Evolutionary conservation across 2,329 filamentous ascomycete species (phyloP).

Genomic region (Aaosphaeria arxii): DNA sequence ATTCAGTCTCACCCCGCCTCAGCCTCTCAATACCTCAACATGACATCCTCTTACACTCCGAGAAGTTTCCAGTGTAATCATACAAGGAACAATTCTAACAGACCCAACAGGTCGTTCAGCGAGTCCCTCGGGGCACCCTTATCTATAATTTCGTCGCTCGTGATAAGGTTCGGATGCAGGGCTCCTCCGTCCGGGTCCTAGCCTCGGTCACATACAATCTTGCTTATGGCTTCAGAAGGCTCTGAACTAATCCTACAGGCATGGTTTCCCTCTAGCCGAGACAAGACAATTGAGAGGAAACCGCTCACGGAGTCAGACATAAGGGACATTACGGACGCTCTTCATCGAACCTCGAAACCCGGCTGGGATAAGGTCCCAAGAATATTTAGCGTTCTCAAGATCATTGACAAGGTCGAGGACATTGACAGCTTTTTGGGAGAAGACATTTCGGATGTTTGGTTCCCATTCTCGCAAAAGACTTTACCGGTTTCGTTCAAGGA

Average conservation of each 20-base stretch:
- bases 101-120: no score
- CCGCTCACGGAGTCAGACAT: neutral
- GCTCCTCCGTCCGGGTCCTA: no score
- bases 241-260: neutral
- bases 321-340: neutral
- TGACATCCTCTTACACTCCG: no score
- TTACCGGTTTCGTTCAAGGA: slow-evolving; percentile 3
- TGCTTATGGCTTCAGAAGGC: neutral
- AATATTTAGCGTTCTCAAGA: slow-evolving; percentile 6
- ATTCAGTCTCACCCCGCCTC: no score
- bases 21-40: no score
- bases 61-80: no score
- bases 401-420: slow-evolving; percentile 2
- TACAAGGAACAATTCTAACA: no score
- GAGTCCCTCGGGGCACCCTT: no score
- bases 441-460: slow-evolving; percentile 3
- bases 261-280: neutral
- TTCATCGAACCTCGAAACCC: neutral
- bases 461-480: slow-evolving; percentile 4
- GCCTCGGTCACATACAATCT: slow-evolving; percentile 7
- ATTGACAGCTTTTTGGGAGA: slow-evolving; percentile 5
- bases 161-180: no score
- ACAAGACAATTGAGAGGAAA: neutral
- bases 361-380: slow-evolving; percentile 7
- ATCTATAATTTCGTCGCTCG: no score